Evolutionary conservation across 2,329 filamentous ascomycete species (phyloP).

Genomic region (Ascocoryne sarcoides): DNA sequence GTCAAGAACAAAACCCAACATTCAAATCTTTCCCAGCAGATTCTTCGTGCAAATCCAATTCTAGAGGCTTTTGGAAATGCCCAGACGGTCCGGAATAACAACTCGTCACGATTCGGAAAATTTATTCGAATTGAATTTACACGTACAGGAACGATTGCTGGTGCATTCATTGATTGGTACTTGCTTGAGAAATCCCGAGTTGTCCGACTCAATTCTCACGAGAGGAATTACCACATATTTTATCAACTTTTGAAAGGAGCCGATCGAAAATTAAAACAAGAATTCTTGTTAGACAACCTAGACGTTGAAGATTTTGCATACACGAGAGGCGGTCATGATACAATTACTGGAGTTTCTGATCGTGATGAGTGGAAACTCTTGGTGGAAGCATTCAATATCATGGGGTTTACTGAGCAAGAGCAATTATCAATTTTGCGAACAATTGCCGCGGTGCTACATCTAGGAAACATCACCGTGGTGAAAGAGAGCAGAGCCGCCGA

Average conservation of each 20-base stretch:
- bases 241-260: slow-evolving; percentile 91
- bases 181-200: slow-evolving; percentile 96
- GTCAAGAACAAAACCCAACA: slow-evolving; percentile 54
- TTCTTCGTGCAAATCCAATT: slow-evolving; percentile 90
- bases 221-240: slow-evolving; percentile 96
- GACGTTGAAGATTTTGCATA: slow-evolving; percentile 86
- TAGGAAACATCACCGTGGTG: slow-evolving; percentile 83
- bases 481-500: slow-evolving; percentile 89
- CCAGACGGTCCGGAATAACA: slow-evolving; percentile 95
- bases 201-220: slow-evolving; percentile 75
- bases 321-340: slow-evolving; percentile 83
- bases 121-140: slow-evolving; percentile 97
- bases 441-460: slow-evolving; percentile 81
- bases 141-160: slow-evolving; percentile 78
- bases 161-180: slow-evolving; percentile 98
- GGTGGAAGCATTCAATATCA: slow-evolving; percentile 87
- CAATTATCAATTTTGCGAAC: slow-evolving; percentile 77
- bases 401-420: slow-evolving; percentile 84
- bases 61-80: slow-evolving; percentile 97
- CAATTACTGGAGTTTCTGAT: slow-evolving; percentile 84
- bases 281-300: slow-evolving; percentile 66
- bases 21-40: slow-evolving; percentile 90
- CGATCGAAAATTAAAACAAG: slow-evolving; percentile 60
- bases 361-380: slow-evolving; percentile 80
- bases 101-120: slow-evolving; percentile 96